Conservation (phyloP, 768 basidiomycete species). For the Suillus placidus region DNA sequence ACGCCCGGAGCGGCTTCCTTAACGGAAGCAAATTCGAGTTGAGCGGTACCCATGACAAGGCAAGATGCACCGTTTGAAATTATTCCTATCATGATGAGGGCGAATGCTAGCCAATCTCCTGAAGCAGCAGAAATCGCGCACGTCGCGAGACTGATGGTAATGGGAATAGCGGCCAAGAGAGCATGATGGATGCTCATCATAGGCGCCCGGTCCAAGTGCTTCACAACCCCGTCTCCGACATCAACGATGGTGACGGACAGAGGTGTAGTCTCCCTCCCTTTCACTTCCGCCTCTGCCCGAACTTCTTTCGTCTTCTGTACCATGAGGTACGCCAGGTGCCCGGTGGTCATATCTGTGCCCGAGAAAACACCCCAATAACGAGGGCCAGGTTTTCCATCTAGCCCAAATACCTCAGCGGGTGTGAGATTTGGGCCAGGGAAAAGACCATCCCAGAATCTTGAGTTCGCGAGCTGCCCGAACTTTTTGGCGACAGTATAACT, state of each 20-base stretch:
- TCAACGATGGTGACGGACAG: slow-evolving; percentile 22
- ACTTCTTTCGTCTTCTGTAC: slow-evolving; percentile 17
- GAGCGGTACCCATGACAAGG: slow-evolving; percentile 33
- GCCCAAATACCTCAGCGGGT: slow-evolving; percentile 26
- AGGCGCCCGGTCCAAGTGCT: slow-evolving; percentile 13
- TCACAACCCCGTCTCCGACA: slow-evolving; percentile 7
- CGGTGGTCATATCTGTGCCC: slow-evolving; percentile 24
- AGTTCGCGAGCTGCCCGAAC: slow-evolving; percentile 31
- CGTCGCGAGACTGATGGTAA: slow-evolving; percentile 22
- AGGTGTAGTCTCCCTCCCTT: slow-evolving; percentile 25
- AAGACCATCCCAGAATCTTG: slow-evolving; percentile 29
- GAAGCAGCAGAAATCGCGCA: slow-evolving; percentile 29
- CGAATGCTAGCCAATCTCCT: slow-evolving; percentile 34
- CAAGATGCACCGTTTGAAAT: slow-evolving; percentile 35
- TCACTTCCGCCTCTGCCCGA: slow-evolving; percentile 13
- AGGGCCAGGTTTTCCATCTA: slow-evolving; percentile 34
- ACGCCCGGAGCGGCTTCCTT: slow-evolving; percentile 23
- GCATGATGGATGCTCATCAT: slow-evolving; percentile 12
- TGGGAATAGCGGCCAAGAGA: slow-evolving; percentile 30
- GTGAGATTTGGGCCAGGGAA: slow-evolving; percentile 22
- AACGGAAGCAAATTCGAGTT: slow-evolving; percentile 24
- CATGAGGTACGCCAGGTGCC: slow-evolving; percentile 27
- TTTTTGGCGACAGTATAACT: slow-evolving; percentile 33
- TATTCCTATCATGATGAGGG: slow-evolving; percentile 37
- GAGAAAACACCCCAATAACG: slow-evolving; percentile 29